Base-by-base conservation (phyloP, 2,329 filamentous ascomycete species). In the Neonectria ditissima region DNA sequence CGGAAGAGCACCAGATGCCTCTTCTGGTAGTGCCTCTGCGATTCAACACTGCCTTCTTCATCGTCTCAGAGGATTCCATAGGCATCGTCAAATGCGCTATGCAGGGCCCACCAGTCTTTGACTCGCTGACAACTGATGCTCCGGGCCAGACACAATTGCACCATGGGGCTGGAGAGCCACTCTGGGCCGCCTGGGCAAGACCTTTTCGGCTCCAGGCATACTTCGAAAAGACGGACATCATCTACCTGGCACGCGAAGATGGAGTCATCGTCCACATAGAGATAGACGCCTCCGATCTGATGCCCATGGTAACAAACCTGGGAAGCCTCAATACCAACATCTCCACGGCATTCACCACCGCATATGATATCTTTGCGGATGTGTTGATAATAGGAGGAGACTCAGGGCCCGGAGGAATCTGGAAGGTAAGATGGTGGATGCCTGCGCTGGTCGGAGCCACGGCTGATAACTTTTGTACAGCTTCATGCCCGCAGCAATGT, bases 181-280 rank as follows among this genome's bases (percentile, higher is more conserved):
- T 92, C 4, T 97, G 94, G 92, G 91, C 91, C 4, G 88, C 91
- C 24, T 99, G 95, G 94, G 89, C 93, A 28, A 87, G 92, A 63
- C 92, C 94, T 2, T 86, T 88, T 63, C 89, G 95, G 8, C 85
- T 89, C 24, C 85, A 85, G 63, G 79, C 82, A 13, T 91, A 90
- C 68, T 86, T 86, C 55, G 81, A 86, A 57, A 84, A 82, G 18
- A 88, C 89, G 37, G 96, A 98, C 73, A 89, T 91, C 63, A 89
- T 98, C 52, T 97, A 96, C 74, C 81, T 99, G 16, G 92, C 91
- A 11, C 89, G 94, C 58, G 95, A 98, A 79, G 95, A 98, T 74
- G 96, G 96, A 3, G 82, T 90, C 52, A 85, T 97, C 10, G 86
- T 90, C 57, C 92, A 91, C 67, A 79, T 95, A 5, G 89, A 93